A percentile compares a stretch with the other conserved stretches of the same genome.
Conservation (phyloP, 148 eudicot genomes). For the Heliamphora exappendiculata region DNA sequence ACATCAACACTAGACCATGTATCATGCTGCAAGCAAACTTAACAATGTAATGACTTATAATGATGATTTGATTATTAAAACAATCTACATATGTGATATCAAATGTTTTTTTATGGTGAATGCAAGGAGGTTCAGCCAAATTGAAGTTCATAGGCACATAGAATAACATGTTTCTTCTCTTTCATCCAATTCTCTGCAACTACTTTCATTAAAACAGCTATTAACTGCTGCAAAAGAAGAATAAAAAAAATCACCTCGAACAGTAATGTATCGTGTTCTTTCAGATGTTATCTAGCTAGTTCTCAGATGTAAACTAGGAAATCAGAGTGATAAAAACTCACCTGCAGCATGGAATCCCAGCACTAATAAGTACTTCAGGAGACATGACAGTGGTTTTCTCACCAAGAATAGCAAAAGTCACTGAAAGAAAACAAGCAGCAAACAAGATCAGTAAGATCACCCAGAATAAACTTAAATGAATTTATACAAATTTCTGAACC, state of each 20-base stretch:
- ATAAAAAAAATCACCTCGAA: slow-evolving; percentile 9
- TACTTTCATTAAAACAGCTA: not conserved
- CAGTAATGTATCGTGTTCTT: not conserved
- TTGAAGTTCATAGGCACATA: not conserved
- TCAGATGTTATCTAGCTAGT: not conserved
- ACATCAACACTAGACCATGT: not conserved
- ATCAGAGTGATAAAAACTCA: slow-evolving; percentile 18
- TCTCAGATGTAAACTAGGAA: not conserved
- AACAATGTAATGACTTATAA: not conserved
- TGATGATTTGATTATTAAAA: not conserved
- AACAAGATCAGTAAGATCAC: slow-evolving; percentile 9
- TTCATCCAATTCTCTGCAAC: slow-evolving; percentile 5
- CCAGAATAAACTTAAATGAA: slow-evolving; percentile 5
- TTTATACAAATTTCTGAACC: not conserved
- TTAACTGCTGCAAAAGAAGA: not conserved
- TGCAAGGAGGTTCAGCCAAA: not conserved
- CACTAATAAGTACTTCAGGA: slow-evolving; percentile 79
- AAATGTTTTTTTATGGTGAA: not conserved
- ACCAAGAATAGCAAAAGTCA: slow-evolving; percentile 82
- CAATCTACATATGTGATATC: not conserved
- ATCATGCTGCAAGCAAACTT: slow-evolving; percentile 5
- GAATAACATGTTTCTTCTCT: not conserved
- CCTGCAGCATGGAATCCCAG: slow-evolving; percentile 99
- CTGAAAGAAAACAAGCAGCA: slow-evolving; percentile 30
- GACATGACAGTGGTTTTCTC: slow-evolving; percentile 99